These are phyloP conservation scores for Penicillium canescens DNA, from an alignment of 495 filamentous ascomycete species.

Conservation along the genomic window DNA sequence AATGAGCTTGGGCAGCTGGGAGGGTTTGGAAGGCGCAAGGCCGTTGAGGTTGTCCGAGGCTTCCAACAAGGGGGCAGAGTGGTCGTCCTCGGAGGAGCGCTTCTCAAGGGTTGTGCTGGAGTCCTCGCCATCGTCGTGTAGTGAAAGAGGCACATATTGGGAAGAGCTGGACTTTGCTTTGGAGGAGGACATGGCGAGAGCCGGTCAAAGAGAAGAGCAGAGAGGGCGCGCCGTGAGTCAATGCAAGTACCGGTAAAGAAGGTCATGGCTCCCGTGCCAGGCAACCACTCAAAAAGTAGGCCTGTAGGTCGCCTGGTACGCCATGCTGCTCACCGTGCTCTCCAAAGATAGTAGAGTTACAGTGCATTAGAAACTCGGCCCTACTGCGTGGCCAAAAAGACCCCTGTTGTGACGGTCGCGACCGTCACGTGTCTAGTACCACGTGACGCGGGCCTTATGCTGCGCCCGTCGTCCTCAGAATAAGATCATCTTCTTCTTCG, in stretches of 20 bases:
- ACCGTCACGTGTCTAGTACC: too few relatives aligned
- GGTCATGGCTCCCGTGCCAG: neutral
- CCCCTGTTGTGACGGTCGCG: too few relatives aligned
- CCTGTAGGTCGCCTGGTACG: neutral
- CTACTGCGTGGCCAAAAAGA: neutral
- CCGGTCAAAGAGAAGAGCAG: neutral
- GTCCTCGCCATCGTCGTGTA: neutral
- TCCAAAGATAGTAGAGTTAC: neutral
- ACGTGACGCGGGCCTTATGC: too few relatives aligned
- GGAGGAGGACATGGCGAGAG: neutral
- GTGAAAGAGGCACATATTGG: neutral
- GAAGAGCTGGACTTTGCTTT: neutral
- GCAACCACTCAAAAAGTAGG: neutral
- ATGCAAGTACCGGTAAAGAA: neutral
- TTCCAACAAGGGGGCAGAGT: neutral
- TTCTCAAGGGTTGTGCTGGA: neutral
- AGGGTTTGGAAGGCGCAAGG: neutral
- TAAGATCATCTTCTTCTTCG: too few relatives aligned
- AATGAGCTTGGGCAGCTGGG: neutral
- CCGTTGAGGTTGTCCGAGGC: neutral
- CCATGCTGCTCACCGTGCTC: neutral
- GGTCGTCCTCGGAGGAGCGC: slow-evolving; percentile 1
- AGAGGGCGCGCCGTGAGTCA: neutral
- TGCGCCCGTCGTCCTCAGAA: too few relatives aligned
- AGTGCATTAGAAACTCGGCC: neutral